phyloP scores from a whole-genome alignment of 805 yeast genomes.

The Candida oleophila region DNA sequence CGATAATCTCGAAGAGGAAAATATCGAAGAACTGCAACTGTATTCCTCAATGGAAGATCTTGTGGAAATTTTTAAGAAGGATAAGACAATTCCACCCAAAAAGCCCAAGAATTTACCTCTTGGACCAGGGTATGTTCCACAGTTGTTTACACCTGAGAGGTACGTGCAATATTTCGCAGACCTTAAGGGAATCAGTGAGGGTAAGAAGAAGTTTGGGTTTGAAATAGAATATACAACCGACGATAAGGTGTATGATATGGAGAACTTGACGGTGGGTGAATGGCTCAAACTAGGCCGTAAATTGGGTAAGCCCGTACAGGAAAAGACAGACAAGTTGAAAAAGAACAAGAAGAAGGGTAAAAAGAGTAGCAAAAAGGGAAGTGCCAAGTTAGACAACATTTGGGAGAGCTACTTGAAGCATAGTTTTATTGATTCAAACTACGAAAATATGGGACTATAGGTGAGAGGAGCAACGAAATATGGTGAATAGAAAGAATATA shows the following conservation, averaged over 20 bases:
- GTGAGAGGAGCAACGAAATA: neutral
- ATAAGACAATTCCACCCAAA: conserved; percentile 60
- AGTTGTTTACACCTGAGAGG: conserved; percentile 67
- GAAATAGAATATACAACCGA: conserved; percentile 71
- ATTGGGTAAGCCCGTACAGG: conserved; percentile 44
- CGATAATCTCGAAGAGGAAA: conserved; percentile 26
- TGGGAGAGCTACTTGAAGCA: conserved; percentile 60
- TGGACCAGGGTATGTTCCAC: conserved; percentile 78
- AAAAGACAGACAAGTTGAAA: conserved; percentile 7
- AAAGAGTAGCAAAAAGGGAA: conserved; percentile 8
- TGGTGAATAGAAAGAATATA: neutral
- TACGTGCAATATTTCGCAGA: conserved; percentile 78
- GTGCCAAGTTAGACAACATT: conserved; percentile 30
- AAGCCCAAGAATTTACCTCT: conserved; percentile 54
- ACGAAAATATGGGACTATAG: conserved; percentile 46
- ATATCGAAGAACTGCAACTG: conserved; percentile 13
- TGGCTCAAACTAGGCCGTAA: conserved; percentile 60
- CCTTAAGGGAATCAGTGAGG: conserved; percentile 47
- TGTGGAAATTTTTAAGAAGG: conserved; percentile 28
- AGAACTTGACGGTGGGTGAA: conserved; percentile 55
- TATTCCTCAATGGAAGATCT: conserved; percentile 3
- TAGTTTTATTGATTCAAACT: conserved; percentile 65
- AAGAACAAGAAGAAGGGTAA: conserved; percentile 10
- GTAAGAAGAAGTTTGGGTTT: conserved; percentile 49
- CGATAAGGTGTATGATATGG: conserved; percentile 54